Percentiles rank a stretch among this genome's conserved stretches.
These are phyloP conservation scores for Phytophthora litchii DNA, from an alignment of 352 stramenopile genomes.

Conservation along the genomic window DNA sequence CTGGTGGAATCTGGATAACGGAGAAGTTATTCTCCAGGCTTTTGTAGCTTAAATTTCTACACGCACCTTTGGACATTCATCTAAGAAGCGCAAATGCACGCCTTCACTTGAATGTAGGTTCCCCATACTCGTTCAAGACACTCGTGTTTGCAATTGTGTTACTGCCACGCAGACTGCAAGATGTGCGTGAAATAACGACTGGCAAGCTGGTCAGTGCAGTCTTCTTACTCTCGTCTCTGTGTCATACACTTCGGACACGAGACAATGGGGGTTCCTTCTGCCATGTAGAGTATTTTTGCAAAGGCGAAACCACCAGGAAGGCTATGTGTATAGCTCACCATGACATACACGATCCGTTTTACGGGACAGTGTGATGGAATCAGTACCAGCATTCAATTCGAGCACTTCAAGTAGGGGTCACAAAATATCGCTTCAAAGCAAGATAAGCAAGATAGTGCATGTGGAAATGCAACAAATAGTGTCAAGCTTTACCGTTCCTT, in stretches of 20 bases:
- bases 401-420: no score
- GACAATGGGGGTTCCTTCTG: conserved; percentile 11
- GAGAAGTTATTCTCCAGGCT: conserved; percentile 12
- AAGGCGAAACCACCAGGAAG: conserved; percentile 29
- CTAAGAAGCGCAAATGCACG: conserved; percentile 51
- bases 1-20: conserved; percentile 53
- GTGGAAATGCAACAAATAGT: conserved; percentile 1
- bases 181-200: conserved; percentile 31
- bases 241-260: conserved; percentile 17
- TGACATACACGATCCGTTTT: no score
- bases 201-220: background rate
- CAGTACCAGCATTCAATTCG: background rate
- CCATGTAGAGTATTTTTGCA: conserved; percentile 34
- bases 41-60: background rate
- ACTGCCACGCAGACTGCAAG: conserved; percentile 5
- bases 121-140: conserved; percentile 43
- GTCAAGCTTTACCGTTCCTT: background rate
- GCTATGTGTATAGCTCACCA: no score
- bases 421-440: no score
- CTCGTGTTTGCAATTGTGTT: background rate
- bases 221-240: conserved; percentile 1
- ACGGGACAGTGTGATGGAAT: conserved; percentile 16
- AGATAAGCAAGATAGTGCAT: no score
- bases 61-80: conserved; percentile 61
- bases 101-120: conserved; percentile 50